Evolutionary conservation across 1,284 basidiomycete species (phyloP), one percentile per base, ranked within the genome.

Genomic region (Trichosporon inkin): DNA sequence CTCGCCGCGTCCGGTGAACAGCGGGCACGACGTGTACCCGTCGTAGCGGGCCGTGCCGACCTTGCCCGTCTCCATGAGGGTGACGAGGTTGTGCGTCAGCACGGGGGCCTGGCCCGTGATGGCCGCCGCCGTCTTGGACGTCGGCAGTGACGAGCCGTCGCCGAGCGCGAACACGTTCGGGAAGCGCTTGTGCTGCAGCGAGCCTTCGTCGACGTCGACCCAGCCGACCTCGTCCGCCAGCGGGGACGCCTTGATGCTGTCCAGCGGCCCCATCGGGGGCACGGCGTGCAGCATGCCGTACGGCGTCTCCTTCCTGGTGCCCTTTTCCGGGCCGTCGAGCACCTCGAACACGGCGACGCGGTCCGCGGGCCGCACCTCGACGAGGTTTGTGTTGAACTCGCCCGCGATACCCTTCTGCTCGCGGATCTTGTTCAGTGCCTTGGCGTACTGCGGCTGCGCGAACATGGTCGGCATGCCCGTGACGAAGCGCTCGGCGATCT

Each of bases 381-480:
- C 80, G 53, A 99, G 85, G 76, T 98, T 91, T 79, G 91, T 88
- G 69, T 85, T 83, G 80, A 97, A 96, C 63, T 84, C 79, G 1
- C 84, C 92, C 19, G 84, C 86, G 61, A 98, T 84, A 58, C 88
- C 87, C 60, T 95, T 88, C 70, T 89, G 79, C 60, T 88, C 72
- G 53, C 95, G 86, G 58, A 98, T 81, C 54, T 82, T 80, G 60
- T 97, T 83, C 53, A 98, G 82, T 5, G 87, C 89, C 63, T 93
- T 88, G 11, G 90, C 88, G 80, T 98, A 99, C 78, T 96, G 93
- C 17, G 81, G 81, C 34, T 83, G 82, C 49, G 80, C 85, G 79
- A 99, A 98, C 92, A 99, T 98, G 55, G 88, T 84, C 17, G 90
- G 90, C 73, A 88, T 88, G 60, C 93, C 95, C n/a, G 89, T 93